phyloP scores from a whole-genome alignment of 352 stramenopile species.

The Pythium myriotylum region DNA sequence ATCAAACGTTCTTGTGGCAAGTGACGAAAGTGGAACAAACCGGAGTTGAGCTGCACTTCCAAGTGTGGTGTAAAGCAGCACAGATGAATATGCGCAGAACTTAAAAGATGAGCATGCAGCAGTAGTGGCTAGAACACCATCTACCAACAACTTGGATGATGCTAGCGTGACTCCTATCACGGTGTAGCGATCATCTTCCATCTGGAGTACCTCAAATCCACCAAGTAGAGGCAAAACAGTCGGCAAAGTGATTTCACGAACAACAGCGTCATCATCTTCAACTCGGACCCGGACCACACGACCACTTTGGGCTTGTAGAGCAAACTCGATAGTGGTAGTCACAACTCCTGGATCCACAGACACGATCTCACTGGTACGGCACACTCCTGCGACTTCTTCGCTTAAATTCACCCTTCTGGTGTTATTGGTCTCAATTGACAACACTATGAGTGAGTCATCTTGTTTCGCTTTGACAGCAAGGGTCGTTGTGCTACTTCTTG shows the following conservation, averaged over 20 bases:
- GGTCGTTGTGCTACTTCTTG: background rate
- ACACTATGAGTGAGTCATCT: slow-evolving; percentile 19
- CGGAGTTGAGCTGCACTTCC: slow-evolving; percentile 56
- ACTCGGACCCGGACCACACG: slow-evolving; percentile 21
- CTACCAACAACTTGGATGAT: slow-evolving; percentile 56
- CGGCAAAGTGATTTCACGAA: background rate
- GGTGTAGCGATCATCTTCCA: slow-evolving; percentile 11
- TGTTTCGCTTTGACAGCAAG: slow-evolving; percentile 14
- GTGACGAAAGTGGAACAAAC: slow-evolving; percentile 42
- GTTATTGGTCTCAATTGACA: background rate
- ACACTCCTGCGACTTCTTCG: slow-evolving; percentile 16
- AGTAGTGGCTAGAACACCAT: slow-evolving; percentile 36
- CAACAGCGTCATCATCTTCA: slow-evolving; percentile 6
- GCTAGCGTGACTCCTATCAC: slow-evolving; percentile 46
- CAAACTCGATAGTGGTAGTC: slow-evolving; percentile 1
- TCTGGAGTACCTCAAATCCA: slow-evolving; percentile 37
- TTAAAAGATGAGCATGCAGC: slow-evolving; percentile 64
- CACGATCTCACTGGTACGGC: slow-evolving; percentile 15
- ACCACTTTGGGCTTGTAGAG: slow-evolving; percentile 44
- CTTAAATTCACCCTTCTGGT: slow-evolving; percentile 15
- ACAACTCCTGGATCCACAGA: background rate
- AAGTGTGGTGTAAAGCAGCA: slow-evolving; percentile 70
- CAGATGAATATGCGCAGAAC: slow-evolving; percentile 38
- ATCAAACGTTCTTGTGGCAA: slow-evolving; percentile 17
- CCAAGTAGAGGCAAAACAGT: slow-evolving; percentile 28